These are phyloP conservation scores for Herpetomonas samuelpessoai DNA, from an alignment of 208 protist species.

Conservation along the genomic window DNA sequence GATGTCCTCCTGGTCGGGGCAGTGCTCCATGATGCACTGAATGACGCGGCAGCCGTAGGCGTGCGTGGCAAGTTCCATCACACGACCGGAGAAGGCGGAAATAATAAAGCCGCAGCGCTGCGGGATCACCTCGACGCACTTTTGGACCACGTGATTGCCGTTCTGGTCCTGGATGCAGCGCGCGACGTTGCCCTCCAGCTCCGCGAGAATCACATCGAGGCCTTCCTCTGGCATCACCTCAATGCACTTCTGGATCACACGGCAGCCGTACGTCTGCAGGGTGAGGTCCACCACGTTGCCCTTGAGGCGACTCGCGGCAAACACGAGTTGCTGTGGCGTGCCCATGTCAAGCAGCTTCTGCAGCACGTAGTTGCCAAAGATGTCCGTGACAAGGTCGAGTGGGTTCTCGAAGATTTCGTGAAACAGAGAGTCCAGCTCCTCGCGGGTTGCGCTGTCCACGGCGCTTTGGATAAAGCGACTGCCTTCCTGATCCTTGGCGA, in stretches of 20 bases:
- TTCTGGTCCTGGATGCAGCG: slow-evolving; percentile 99
- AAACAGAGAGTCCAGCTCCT: slow-evolving; percentile 90
- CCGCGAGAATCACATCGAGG: slow-evolving; percentile 84
- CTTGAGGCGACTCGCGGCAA: slow-evolving; percentile 75
- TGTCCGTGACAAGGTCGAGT: slow-evolving; percentile 94
- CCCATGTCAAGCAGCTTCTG: slow-evolving; percentile 98
- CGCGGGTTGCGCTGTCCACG: slow-evolving; percentile 82
- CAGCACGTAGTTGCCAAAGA: slow-evolving; percentile 99
- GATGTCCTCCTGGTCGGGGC: slow-evolving; percentile 79
- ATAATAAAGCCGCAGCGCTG: slow-evolving; percentile 96
- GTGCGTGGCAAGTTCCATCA: slow-evolving; percentile 96
- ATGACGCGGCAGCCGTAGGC: slow-evolving; percentile 99
- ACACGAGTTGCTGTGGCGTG: slow-evolving; percentile 69
- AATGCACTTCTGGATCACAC: slow-evolving; percentile 98
- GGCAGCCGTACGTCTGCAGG: slow-evolving; percentile 97
- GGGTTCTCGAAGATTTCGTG: slow-evolving; percentile 91
- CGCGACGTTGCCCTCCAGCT: slow-evolving; percentile 95
- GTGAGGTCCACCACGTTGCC: slow-evolving; percentile 94
- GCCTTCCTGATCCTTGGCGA: slow-evolving; percentile 96
- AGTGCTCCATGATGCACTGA: slow-evolving; percentile 97
- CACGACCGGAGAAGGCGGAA: slow-evolving; percentile 93
- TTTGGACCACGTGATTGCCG: slow-evolving; percentile 99
- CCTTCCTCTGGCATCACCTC: slow-evolving; percentile 86
- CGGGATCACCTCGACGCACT: slow-evolving; percentile 97
- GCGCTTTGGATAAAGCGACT: slow-evolving; percentile 98